phyloP scores from a whole-genome alignment of 2,329 filamentous ascomycete genomes.

The Rhinocladiella mackenziei region DNA sequence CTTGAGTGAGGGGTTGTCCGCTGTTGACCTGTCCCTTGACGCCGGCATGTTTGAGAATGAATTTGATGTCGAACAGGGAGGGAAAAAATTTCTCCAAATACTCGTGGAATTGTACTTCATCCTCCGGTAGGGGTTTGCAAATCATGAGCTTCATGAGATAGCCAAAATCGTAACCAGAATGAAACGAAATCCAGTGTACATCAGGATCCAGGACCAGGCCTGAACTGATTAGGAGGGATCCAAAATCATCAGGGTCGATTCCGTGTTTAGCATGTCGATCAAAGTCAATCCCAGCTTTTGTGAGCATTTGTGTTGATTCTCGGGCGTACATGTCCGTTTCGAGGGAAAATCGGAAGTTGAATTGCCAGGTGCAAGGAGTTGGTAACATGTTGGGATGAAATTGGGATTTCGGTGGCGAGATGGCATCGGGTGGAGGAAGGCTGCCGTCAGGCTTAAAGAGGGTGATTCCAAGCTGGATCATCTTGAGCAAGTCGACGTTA shows the following conservation, averaged over 20 bases:
- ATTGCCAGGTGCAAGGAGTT: slow-evolving; percentile 92
- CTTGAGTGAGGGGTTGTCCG: slow-evolving; percentile 59
- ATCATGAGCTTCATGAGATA: slow-evolving; percentile 93
- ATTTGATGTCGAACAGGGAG: slow-evolving; percentile 91
- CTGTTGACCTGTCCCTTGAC: slow-evolving; percentile 64
- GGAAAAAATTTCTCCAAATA: slow-evolving; percentile 92
- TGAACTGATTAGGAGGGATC: slow-evolving; percentile 82
- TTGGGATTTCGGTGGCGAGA: slow-evolving; percentile 50
- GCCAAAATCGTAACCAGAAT: slow-evolving; percentile 96
- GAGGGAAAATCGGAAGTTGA: slow-evolving; percentile 96
- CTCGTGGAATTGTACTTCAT: slow-evolving; percentile 83
- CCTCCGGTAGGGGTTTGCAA: slow-evolving; percentile 69
- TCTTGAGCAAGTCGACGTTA: slow-evolving; percentile 95
- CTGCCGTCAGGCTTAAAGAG: slow-evolving; percentile 90
- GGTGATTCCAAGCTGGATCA: slow-evolving; percentile 94
- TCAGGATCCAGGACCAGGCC: slow-evolving; percentile 83
- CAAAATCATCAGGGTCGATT: slow-evolving; percentile 86
- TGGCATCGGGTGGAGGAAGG: slow-evolving; percentile 63
- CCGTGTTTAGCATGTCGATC: slow-evolving; percentile 76
- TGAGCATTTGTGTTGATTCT: slow-evolving; percentile 85
- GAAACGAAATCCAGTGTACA: slow-evolving; percentile 95
- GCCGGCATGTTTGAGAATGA: slow-evolving; percentile 86
- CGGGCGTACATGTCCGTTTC: slow-evolving; percentile 98
- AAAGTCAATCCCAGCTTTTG: slow-evolving; percentile 91
- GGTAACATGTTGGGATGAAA: slow-evolving; percentile 44